Percentiles rank a stretch among this genome's conserved stretches.
Conservation (phyloP, 306 rosid species). For the Morella rubra region DNA sequence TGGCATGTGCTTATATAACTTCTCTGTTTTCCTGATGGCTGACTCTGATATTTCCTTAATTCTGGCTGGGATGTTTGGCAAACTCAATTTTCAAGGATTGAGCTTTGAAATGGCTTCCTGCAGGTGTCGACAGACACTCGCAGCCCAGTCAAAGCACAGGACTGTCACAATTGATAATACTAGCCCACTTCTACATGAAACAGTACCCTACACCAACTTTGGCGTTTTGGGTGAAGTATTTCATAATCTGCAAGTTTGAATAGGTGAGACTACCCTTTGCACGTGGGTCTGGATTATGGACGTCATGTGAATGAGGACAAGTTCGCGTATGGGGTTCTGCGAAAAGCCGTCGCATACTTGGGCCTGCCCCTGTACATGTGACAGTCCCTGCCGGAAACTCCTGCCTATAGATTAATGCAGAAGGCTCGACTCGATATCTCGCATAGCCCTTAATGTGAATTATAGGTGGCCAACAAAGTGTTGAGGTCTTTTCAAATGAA, state of each 20-base stretch:
- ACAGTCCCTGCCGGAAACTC: neutral
- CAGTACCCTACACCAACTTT: too few species aligned
- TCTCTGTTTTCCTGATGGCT: too few species aligned
- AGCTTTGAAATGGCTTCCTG: neutral
- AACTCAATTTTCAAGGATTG: neutral
- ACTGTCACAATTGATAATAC: neutral
- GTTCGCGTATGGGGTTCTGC: neutral
- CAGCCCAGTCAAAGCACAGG: neutral
- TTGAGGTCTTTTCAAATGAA: too few species aligned
- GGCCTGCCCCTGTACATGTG: neutral
- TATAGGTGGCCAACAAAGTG: too few species aligned
- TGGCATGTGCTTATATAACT: too few species aligned
- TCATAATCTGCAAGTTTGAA: neutral
- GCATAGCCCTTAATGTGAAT: too few species aligned
- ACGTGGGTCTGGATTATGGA: neutral
- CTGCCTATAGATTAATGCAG: neutral
- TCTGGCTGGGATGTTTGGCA: neutral
- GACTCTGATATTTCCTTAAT: too few species aligned
- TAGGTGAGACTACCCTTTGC: neutral
- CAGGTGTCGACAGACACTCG: neutral
- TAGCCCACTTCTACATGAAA: neutral
- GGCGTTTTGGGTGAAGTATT: too few species aligned
- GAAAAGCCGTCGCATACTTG: neutral
- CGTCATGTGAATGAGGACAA: neutral
- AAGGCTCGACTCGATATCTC: too few species aligned